These are phyloP conservation scores for Solanum hybrid DNA, from an alignment of 305 asterid genomes.

Conservation along the genomic window DNA sequence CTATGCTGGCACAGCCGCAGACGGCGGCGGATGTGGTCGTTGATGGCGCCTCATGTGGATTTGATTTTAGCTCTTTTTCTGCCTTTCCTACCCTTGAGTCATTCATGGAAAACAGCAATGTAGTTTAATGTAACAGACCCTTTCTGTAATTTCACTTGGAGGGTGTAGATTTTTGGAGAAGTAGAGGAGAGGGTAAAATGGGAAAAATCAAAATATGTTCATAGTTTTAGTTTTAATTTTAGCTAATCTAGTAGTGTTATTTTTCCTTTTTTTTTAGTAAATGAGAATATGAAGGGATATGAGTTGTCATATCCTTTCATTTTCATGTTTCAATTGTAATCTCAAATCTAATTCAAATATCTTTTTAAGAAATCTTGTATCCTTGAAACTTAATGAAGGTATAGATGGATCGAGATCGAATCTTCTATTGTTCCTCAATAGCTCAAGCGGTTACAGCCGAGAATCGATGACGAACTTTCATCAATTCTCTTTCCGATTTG, in stretches of 20 bases:
- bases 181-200: conserved; percentile 29
- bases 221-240: background rate
- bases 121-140: background rate
- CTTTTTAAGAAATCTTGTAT: background rate
- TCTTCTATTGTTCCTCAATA: no score
- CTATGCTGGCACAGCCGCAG: background rate
- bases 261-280: background rate
- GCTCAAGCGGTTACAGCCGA: no score
- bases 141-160: background rate
- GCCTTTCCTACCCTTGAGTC: conserved; percentile 90
- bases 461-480: no score
- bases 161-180: background rate
- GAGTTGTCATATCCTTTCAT: background rate
- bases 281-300: background rate
- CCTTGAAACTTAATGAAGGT: no score
- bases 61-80: conserved; percentile 39
- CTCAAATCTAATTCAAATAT: background rate
- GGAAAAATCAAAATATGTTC: conserved; percentile 14
- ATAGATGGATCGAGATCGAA: no score
- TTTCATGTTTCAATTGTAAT: background rate
- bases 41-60: conserved; percentile 19
- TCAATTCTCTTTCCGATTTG: no score
- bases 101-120: conserved; percentile 54
- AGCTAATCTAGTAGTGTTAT: background rate
- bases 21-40: background rate